Evolutionary conservation across 306 rosid genomes (phyloP), one percentile per base, ranked within the genome.

Genomic region (Corylus avellana): DNA sequence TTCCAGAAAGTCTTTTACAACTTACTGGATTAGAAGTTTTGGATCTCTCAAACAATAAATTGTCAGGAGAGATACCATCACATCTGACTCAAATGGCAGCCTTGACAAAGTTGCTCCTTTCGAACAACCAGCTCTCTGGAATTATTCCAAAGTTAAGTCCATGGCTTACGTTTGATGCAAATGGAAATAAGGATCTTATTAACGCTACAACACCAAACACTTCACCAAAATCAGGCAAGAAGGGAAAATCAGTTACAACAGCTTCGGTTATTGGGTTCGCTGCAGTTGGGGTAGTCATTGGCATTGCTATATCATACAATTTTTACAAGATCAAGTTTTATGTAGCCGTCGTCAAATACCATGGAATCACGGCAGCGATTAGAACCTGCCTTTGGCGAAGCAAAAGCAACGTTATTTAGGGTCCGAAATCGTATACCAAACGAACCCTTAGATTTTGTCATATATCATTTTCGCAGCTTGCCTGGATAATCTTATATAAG

Each of bases 41-140:
- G 92, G 99, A 95, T 78, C 96, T 95, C 73, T 93, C 99, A 32
- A 75, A 91, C 78, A 95, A 95, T 91, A 53, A 5, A 0, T 95
- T 95, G 81, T 83, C 90, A 10, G 99, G 98, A 32, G 1, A 2
- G 44, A 80, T 95, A 51, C 97, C 98, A 22, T 22, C 22, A 22
- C 22, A 22, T 80, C 81, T 95, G 1, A 44, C 74, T 14, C 0
- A 0, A 18, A 12, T 91, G 91, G 0, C 0, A 1, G 20, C 93
- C 74, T 84, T 95, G 92, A 85, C 91, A 16, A 84, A 46, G 48
- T 69, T 91, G 85, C 16, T 59, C 29, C 90, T 93, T 74, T 75
- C 88, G 20, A 84, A 91, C 89, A 95, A 92, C 83, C 54, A 14
- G 51, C 87, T 95, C 39, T 53, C 85, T 64, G 97, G 99, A 56